Percentiles rank a stretch among this genome's conserved stretches.
Conservation (phyloP, 371 early-diverging fungal genomes). For the Mucor racemosus region DNA sequence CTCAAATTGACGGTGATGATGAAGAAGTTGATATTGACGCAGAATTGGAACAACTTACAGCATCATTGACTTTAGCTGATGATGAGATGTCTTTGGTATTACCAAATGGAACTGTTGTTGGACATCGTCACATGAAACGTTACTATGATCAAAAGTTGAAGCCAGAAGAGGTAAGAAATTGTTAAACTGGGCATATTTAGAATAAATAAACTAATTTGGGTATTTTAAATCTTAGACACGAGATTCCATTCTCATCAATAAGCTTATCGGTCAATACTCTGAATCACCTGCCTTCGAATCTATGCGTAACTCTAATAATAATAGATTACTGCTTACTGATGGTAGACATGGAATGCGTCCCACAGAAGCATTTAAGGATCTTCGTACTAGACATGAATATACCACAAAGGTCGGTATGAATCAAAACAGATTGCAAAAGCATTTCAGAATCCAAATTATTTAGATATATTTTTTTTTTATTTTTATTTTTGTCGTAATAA, state of each 20-base stretch:
- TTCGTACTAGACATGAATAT: conserved; percentile 68
- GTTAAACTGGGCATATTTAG: background rate
- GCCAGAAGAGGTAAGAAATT: conserved; percentile 52
- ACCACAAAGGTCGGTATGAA: conserved; percentile 78
- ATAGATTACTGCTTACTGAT: conserved; percentile 43
- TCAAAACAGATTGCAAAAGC: conserved; percentile 84
- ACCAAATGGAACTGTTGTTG: conserved; percentile 83
- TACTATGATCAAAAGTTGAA: conserved; percentile 90
- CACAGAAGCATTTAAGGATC: conserved; percentile 57
- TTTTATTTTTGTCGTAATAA: background rate
- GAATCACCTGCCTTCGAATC: conserved; percentile 45
- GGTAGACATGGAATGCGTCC: conserved; percentile 37
- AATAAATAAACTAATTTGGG: background rate
- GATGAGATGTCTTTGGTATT: conserved; percentile 86
- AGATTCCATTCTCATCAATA: conserved; percentile 56
- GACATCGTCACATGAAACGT: conserved; percentile 80
- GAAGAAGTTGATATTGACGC: conserved; percentile 64
- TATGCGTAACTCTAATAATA: conserved; percentile 31
- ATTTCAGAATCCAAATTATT: conserved; percentile 83
- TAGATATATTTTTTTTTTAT: conserved; percentile 29
- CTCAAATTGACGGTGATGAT: conserved; percentile 49
- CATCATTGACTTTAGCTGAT: conserved; percentile 52
- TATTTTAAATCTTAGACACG: conserved; percentile 32
- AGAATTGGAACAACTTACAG: conserved; percentile 42
- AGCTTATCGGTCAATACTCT: conserved; percentile 54